A percentile compares a stretch with the other conserved stretches of the same genome.
phyloP scores from a whole-genome alignment of 495 filamentous ascomycete genomes.

The Cercophora newfieldiana region DNA sequence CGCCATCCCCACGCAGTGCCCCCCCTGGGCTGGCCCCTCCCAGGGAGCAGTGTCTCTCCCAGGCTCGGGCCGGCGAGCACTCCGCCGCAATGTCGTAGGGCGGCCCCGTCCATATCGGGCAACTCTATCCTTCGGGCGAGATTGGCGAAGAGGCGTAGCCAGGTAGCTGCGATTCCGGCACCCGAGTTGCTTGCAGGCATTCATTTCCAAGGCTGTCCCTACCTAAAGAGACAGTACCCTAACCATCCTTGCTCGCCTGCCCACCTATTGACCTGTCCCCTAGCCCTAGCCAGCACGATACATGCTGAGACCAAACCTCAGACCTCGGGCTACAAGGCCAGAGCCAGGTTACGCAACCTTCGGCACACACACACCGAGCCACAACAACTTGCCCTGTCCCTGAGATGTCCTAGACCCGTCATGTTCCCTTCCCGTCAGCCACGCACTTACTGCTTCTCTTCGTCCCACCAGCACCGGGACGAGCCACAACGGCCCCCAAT shows the following conservation, averaged over 20 bases:
- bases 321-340: background rate
- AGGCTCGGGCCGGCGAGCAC: background rate
- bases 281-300: background rate
- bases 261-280: background rate
- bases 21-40: background rate
- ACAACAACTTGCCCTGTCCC: background rate
- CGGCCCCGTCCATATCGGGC: background rate
- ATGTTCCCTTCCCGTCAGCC: background rate
- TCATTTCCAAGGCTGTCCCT: background rate
- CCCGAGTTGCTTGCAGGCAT: background rate
- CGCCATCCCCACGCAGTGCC: background rate
- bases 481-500: background rate
- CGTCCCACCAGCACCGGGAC: background rate
- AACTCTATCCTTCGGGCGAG: background rate
- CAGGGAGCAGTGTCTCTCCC: background rate
- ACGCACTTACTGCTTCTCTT: background rate
- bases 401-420: background rate
- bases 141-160: background rate
- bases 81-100: background rate
- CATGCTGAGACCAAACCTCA: background rate
- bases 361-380: background rate
- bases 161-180: background rate
- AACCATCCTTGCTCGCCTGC: too few species aligned
- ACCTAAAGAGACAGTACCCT: background rate
- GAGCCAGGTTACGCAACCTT: background rate